Conservation (phyloP, 2,329 filamentous ascomycete genomes). For the Colletotrichum ledebouriae region DNA sequence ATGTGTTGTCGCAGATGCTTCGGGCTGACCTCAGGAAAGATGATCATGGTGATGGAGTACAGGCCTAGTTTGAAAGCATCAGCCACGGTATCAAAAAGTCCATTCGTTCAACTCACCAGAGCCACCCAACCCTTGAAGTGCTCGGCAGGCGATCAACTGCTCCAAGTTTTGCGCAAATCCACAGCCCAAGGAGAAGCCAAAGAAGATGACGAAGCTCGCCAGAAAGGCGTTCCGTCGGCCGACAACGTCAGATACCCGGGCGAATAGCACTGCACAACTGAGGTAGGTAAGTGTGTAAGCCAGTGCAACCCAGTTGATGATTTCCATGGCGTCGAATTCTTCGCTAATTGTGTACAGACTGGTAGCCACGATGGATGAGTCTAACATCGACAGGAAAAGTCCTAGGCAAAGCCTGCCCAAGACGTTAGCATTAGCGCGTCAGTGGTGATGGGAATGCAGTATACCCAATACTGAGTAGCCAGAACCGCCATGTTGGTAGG, state of each 20-base stretch:
- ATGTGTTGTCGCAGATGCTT: conserved; percentile 57
- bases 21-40: conserved; percentile 65
- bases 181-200: conserved; percentile 69
- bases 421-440: conserved; percentile 3
- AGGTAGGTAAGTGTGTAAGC: conserved; percentile 70
- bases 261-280: conserved; percentile 67
- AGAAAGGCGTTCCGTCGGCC: conserved; percentile 67
- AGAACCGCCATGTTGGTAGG: conserved; percentile 51
- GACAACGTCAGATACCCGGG: conserved; percentile 67
- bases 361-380: conserved; percentile 72
- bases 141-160: conserved; percentile 58
- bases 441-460: background rate
- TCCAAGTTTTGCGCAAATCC: conserved; percentile 59
- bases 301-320: conserved; percentile 68
- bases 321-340: conserved; percentile 61
- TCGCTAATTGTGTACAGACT: conserved; percentile 67
- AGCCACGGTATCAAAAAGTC: conserved; percentile 27
- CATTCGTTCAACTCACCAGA: conserved; percentile 54
- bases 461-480: conserved; percentile 52
- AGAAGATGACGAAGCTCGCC: conserved; percentile 65
- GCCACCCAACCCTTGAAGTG: conserved; percentile 62
- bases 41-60: conserved; percentile 70
- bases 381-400: conserved; percentile 70
- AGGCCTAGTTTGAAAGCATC: conserved; percentile 53
- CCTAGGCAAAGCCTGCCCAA: conserved; percentile 61